These are phyloP conservation scores for Mikania micrantha DNA, from an alignment of 129 eudicot genomes.

Conservation along the genomic window DNA sequence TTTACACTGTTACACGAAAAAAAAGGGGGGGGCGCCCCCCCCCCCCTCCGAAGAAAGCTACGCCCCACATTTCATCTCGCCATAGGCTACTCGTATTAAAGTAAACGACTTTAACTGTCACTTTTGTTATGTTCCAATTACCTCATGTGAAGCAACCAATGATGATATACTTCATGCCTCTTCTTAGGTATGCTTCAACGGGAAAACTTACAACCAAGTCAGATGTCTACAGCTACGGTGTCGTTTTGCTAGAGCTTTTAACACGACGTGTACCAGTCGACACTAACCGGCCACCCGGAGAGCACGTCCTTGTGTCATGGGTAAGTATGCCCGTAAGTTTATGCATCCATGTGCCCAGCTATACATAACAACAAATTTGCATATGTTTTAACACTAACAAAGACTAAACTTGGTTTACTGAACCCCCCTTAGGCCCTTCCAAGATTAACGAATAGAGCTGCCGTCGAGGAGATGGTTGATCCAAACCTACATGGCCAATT, in stretches of 20 bases:
- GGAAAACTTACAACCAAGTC: conserved; percentile 95
- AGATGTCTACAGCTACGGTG: conserved; percentile 83
- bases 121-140: background rate
- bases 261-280: conserved; percentile 88
- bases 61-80: too few species aligned
- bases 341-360: background rate
- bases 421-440: conserved; percentile 82
- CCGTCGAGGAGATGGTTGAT: conserved; percentile 75
- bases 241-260: conserved; percentile 80
- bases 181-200: conserved; percentile 73
- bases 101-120: too few species aligned
- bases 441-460: conserved; percentile 71
- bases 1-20: too few species aligned
- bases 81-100: too few species aligned
- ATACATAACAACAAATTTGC: too few species aligned
- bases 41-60: too few species aligned
- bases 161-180: background rate
- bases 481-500: conserved; percentile 62
- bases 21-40: too few species aligned
- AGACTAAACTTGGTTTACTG: too few species aligned
- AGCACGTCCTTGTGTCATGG: conserved; percentile 93
- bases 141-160: background rate
- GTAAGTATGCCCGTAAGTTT: conserved; percentile 32
- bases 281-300: conserved; percentile 75
- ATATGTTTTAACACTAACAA: too few species aligned